These are phyloP conservation scores for Metschnikowia reukaufii DNA, from an alignment of 805 yeast species.

Conservation along the genomic window DNA sequence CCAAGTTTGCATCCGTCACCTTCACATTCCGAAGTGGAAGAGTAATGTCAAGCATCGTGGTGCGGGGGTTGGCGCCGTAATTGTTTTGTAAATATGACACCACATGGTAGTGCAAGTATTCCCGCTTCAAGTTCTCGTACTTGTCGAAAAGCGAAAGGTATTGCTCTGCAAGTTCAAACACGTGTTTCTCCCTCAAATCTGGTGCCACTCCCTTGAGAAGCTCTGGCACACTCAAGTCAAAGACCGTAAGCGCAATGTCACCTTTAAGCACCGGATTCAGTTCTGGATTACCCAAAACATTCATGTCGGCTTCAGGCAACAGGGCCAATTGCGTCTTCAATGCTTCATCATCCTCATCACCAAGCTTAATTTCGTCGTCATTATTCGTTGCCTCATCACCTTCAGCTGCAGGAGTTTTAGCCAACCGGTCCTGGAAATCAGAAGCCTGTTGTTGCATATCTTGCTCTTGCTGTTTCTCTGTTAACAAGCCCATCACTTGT, in stretches of 20 bases:
- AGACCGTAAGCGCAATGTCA: slow-evolving; percentile 46
- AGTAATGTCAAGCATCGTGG: slow-evolving; percentile 55
- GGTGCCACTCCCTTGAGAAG: slow-evolving; percentile 27
- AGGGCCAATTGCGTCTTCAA: slow-evolving; percentile 63
- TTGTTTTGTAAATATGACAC: slow-evolving; percentile 50
- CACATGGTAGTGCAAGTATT: slow-evolving; percentile 64
- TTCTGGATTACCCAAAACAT: slow-evolving; percentile 81
- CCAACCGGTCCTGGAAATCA: slow-evolving; percentile 24
- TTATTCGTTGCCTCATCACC: slow-evolving; percentile 21
- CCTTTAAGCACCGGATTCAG: slow-evolving; percentile 69
- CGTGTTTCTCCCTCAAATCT: slow-evolving; percentile 37
- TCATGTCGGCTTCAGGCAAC: slow-evolving; percentile 85
- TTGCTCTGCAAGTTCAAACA: slow-evolving; percentile 37
- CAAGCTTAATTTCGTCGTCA: slow-evolving; percentile 44
- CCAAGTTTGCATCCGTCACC: slow-evolving; percentile 44
- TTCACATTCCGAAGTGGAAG: slow-evolving; percentile 61
- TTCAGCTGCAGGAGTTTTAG: slow-evolving; percentile 20
- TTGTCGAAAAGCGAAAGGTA: slow-evolving; percentile 63
- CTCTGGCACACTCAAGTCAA: slow-evolving; percentile 37
- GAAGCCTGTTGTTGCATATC: slow-evolving; percentile 39
- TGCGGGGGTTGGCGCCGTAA: slow-evolving; percentile 39
- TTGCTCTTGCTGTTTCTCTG: slow-evolving; percentile 65
- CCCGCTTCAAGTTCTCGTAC: slow-evolving; percentile 68
- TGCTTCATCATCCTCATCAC: slow-evolving; percentile 43
- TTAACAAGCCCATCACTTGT: slow-evolving; percentile 72